Evolutionary conservation across 805 yeast genomes (phyloP), one percentile per base, ranked within the genome.

Genomic region (Wickerhamiella vanderwaltii): DNA sequence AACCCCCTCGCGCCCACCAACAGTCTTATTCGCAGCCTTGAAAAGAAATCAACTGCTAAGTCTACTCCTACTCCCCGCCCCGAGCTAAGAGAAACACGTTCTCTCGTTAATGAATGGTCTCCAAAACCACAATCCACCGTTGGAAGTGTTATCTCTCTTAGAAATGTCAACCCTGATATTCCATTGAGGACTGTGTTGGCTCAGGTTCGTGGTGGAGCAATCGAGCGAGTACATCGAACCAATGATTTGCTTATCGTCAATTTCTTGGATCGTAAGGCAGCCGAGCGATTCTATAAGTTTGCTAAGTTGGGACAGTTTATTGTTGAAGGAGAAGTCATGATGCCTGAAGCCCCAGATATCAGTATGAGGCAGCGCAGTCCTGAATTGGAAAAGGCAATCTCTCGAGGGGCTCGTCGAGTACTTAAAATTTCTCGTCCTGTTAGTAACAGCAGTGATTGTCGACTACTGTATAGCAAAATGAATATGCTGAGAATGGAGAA

Each of bases 161-260:
- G n/a, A 7, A 35, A 35, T 6, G 18, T 38, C 11, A 35, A 38
- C 24, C 35, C 41, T 13, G 35, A 31, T 25, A 17, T 38, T 6
- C 35, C 41, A 15, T 15, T 38, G 7, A 31, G 25, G 43, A 32
- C 17, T 12, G 29, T 51, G 17, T 38, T 52, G 6, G 12, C 52
- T 3, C 56, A 52, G 35, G 48, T 49, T 1, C 35, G 53, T 6
- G 54, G 54, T 5, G 56, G 56, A 0, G 52, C 46, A 3, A 39
- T 46, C 11, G 46, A 43, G 29, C 31, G 43, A 2, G 44, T 40
- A n/a, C 20, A 13, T 7, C 30, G 28, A 16, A 11, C 30, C 11
- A 29, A 31, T 11, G 39, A 35, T 19, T n/a, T 24, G 16, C 15
- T 44, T 13, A 36, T 35, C 13, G 26, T 44, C 7, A 31, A 29